Base-by-base conservation (phyloP, 2,329 filamentous ascomycete genomes). In the Beauveria varroae region DNA sequence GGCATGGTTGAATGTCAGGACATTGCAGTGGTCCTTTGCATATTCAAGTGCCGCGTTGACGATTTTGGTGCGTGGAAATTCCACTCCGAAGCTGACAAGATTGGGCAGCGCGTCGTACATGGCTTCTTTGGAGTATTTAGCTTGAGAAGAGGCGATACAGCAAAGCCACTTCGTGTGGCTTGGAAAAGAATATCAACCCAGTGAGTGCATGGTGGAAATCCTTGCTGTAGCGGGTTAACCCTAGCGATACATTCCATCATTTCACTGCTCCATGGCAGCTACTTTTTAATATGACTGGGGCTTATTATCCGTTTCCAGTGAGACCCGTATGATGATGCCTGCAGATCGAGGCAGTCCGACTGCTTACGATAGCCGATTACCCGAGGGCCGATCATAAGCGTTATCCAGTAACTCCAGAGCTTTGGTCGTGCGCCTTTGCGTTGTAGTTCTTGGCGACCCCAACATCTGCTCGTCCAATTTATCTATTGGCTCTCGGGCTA, bases 1-100 rank as follows among this genome's bases (percentile, higher is more conserved):
- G 28, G 50, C 59, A 30, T 64, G 63, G n/a, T 64, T 61, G 57
- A 57, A 64, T 12, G 55, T 63, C 34, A 57, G 53, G 7, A 18
- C 34, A 20, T 62, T 49, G 59, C 62, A 63, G 49, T 64, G 63
- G 5, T 63, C 22, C 26, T 60, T 56, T 46, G 34, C 63, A 14
- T 44, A 63, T 5, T 46, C 26, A 6, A 61, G 49, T 9, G 59
- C 57, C 14, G 40, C 37, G 37, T 41, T 28, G 57, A 37, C 18
- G 57, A 61, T 20, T 52, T 40, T 10, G 30, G 51, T 34, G 37
- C 34, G 46, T 20, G 49, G 57, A 30, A 58, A 10, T 24, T 58
- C 34, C 7, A 58, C 8, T 46, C 56, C 46, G 2, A 50, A 20
- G 30, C 18, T 12, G 22, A 37, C 16, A 5, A 58, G 16, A 26